Evolutionary conservation across 768 basidiomycete species (phyloP).

Genomic region (Serendipita sp.): DNA sequence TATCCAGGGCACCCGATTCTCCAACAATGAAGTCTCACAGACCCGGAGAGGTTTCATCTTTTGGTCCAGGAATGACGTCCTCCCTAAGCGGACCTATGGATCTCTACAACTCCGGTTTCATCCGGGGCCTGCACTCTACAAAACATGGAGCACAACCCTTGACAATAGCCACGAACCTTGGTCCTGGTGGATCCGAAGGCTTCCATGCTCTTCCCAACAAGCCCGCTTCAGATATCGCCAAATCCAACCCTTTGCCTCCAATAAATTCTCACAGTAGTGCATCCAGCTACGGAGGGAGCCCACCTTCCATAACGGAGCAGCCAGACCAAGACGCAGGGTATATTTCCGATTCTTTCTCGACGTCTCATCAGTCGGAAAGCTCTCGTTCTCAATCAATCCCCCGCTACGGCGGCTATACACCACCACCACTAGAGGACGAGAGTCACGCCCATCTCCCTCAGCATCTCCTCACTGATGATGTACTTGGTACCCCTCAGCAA

Average conservation of each 20-base stretch:
- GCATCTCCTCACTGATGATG: neutral
- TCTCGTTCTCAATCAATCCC: neutral
- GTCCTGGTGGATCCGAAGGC: neutral
- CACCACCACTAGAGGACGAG: neutral
- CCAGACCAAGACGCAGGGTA: neutral
- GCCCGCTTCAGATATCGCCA: neutral
- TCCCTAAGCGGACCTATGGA: too few species aligned
- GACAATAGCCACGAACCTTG: neutral
- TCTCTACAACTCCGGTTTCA: neutral
- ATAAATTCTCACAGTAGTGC: neutral
- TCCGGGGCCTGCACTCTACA: neutral
- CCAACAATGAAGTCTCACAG: neutral
- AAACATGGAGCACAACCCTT: neutral
- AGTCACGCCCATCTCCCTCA: neutral
- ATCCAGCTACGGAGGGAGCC: neutral
- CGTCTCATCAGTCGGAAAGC: neutral
- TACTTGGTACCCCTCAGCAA: slow-evolving; percentile 3
- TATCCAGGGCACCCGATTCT: neutral
- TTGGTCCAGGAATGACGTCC: neutral
- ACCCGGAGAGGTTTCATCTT: neutral
- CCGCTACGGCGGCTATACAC: neutral
- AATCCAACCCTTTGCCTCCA: neutral
- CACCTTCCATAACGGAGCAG: neutral
- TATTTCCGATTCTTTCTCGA: neutral
- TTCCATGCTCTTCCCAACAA: slow-evolving; percentile 4